A percentile compares a stretch with the other conserved stretches of the same genome.
Evolutionary conservation across 768 basidiomycete genomes (phyloP).

Genomic region (Cyathus striatus): DNA sequence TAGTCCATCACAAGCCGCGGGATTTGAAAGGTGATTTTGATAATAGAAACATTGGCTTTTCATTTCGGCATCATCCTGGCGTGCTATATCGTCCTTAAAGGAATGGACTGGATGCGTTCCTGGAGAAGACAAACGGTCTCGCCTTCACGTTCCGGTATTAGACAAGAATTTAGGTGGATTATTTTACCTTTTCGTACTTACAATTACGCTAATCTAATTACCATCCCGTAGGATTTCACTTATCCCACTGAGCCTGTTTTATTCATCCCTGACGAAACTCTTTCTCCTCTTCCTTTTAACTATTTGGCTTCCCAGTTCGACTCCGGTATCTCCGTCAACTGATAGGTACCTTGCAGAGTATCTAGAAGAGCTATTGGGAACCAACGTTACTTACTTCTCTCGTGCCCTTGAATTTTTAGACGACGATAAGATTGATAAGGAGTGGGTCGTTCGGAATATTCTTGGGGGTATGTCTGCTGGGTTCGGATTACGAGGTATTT

Average conservation of each 20-base stretch:
- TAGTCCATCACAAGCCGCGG: neutral
- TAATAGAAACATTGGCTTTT: constrained; percentile 71
- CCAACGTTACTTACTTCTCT: constrained; percentile 27
- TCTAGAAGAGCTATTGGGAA: constrained; percentile 20
- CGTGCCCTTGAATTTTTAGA: constrained; percentile 54
- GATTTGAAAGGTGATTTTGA: neutral
- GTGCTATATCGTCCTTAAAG: constrained; percentile 45
- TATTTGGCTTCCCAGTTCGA: constrained; percentile 62
- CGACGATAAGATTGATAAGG: constrained; percentile 71
- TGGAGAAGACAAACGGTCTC: constrained; percentile 9
- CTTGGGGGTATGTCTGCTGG: constrained; percentile 85
- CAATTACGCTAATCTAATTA: neutral
- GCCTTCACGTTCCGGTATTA: constrained; percentile 39
- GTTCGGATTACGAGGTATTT: constrained; percentile 74
- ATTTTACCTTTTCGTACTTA: neutral
- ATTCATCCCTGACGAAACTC: constrained; percentile 80
- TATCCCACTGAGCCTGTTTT: constrained; percentile 74
- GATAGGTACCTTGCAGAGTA: constrained; percentile 16
- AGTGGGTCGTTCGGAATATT: constrained; percentile 81
- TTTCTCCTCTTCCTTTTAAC: constrained; percentile 80
- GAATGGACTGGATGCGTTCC: constrained; percentile 31
- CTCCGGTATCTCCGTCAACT: constrained; percentile 13
- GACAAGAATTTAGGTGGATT: constrained; percentile 56
- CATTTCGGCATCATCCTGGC: constrained; percentile 61
- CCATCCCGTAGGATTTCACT: constrained; percentile 50